These are phyloP conservation scores for Friedmanniomyces simplex DNA, from an alignment of 495 filamentous ascomycete species.

Conservation along the genomic window DNA sequence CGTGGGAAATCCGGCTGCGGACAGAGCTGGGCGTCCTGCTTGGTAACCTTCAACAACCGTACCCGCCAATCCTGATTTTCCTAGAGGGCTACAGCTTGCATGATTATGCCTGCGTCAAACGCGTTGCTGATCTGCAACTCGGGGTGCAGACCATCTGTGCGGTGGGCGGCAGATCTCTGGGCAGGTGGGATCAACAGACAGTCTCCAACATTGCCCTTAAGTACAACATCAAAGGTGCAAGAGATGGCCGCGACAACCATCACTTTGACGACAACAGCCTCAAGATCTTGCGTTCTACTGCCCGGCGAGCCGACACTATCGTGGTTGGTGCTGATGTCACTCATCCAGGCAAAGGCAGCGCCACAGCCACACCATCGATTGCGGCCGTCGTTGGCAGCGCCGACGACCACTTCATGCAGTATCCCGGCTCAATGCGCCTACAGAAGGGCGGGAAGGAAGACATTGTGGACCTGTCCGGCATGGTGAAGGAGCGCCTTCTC, in stretches of 20 bases:
- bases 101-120: constrained; percentile 7
- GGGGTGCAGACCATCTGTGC: constrained; percentile 2
- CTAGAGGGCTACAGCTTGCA: constrained; percentile 1
- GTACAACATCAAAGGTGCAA: background rate
- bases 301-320: background rate
- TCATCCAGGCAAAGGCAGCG: constrained; percentile 1
- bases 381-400: constrained; percentile 14
- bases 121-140: constrained; percentile 10
- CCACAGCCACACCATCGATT: constrained; percentile 9
- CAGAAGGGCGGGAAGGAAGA: constrained; percentile 10
- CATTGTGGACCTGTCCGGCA: constrained; percentile 10
- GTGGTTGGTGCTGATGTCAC: constrained; percentile 21
- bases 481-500: constrained; percentile 14
- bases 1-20: background rate
- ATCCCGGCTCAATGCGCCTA: constrained; percentile 14
- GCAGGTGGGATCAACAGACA: background rate
- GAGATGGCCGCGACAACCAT: background rate
- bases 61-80: background rate
- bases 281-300: background rate
- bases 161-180: background rate
- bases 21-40: background rate
- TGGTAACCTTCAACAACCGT: too few relatives aligned
- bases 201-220: constrained; percentile 13
- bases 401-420: constrained; percentile 6
- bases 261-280: background rate